Evolutionary conservation across 768 basidiomycete genomes (phyloP), one percentile per base, ranked within the genome.

Genomic region (Coprinopsis strossmayeri): DNA sequence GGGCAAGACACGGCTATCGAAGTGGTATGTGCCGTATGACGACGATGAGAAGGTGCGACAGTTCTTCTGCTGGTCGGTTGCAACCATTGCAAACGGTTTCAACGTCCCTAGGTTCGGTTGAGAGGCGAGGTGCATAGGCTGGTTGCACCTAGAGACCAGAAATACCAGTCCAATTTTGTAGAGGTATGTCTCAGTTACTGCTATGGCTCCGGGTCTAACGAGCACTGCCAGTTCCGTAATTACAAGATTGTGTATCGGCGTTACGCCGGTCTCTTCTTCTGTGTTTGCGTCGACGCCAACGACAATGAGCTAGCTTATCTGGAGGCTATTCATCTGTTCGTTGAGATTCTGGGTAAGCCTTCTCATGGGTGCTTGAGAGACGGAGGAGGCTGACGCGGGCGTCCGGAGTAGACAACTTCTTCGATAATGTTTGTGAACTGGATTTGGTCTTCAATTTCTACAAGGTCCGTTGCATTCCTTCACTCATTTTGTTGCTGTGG

Each of bases 361-460:
- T 13, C 44, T 50, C 39, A 51, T 26, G 35, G 23, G 45, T 45
- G 20, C 24, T 49, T 48, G 26, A 30, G 24, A 20, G 12, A 17
- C 21, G 18, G 13, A 35, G 34, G 11, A 18, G 9, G 18, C 9
- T 38, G 9, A 9, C 23, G 40, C 13, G 20, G 24, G 9, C 24
- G 11, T 27, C 38, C 13, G 26, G 32, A 27, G 17, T 50, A 96
- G 95, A 98, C 63, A 83, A 93, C 0, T 99, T 98, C 74, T 99
- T 99, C 60, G 93, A 97, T 62, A 98, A 99, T 57, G 96, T 99
- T 1, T 97, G 96, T 69, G 94, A 97, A 65, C 73, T 97, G 25
- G 96, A 98, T 61, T 78, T 99, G 0, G 96, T 99, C 2, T 99
- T 98, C 73, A 97, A 97, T 66, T 99, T 98, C 64, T 96, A 98